Conservation (phyloP, 768 basidiomycete genomes). For the Suillus placidus region DNA sequence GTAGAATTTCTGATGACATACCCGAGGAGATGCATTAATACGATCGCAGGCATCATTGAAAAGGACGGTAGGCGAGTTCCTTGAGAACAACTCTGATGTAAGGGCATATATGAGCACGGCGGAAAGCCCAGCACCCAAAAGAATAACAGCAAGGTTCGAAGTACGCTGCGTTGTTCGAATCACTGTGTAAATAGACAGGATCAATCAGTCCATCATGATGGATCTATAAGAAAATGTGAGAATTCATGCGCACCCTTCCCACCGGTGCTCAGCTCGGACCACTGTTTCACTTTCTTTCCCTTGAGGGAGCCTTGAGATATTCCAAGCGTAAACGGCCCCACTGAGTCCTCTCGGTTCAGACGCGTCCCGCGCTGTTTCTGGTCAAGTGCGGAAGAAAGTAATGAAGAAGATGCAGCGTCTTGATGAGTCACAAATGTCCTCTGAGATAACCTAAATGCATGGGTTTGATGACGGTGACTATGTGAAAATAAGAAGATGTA, state of each 20-base stretch:
- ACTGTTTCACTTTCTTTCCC: constrained; percentile 64
- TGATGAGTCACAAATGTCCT: constrained; percentile 52
- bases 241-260: constrained; percentile 65
- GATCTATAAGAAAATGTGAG: not conserved
- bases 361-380: constrained; percentile 47
- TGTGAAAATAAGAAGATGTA: constrained; percentile 3
- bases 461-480: not conserved
- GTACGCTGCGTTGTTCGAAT: constrained; percentile 56
- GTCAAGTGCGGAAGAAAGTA: constrained; percentile 68
- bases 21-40: constrained; percentile 49
- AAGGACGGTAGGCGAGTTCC: constrained; percentile 83
- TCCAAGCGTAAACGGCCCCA: constrained; percentile 81
- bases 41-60: constrained; percentile 62
- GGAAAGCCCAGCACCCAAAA: constrained; percentile 82
- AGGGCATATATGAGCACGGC: constrained; percentile 74
- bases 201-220: not conserved
- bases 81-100: constrained; percentile 84
- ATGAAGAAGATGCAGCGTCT: constrained; percentile 47
- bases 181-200: constrained; percentile 34
- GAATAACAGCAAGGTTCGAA: constrained; percentile 53
- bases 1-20: constrained; percentile 26
- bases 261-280: constrained; percentile 75
- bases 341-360: constrained; percentile 54
- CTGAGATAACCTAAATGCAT: not conserved
- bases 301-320: constrained; percentile 57